A percentile compares a stretch with the other conserved stretches of the same genome.
These are phyloP conservation scores for Peronospora tabacina DNA, from an alignment of 352 stramenopile genomes.

Conservation along the genomic window DNA sequence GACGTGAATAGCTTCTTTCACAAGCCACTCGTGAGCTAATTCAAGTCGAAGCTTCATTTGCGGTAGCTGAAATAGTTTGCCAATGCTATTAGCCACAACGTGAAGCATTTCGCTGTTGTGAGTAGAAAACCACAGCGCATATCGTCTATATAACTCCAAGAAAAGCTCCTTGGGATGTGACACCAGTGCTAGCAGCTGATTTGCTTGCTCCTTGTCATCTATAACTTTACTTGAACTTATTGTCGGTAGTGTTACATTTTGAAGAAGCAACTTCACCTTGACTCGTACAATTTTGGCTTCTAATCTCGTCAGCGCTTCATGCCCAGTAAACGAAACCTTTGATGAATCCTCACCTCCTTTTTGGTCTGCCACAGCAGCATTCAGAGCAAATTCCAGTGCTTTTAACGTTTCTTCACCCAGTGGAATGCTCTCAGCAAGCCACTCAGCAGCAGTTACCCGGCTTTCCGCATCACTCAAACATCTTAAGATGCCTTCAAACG, in stretches of 20 bases:
- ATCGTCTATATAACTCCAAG: constrained; percentile 38
- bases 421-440: constrained; percentile 43
- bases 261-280: constrained; percentile 35
- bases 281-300: constrained; percentile 35
- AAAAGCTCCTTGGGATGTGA: constrained; percentile 34
- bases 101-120: constrained; percentile 25
- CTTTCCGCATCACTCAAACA: constrained; percentile 35
- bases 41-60: constrained; percentile 29
- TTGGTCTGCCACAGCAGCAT: constrained; percentile 9
- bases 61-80: constrained; percentile 22
- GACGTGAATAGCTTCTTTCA: constrained; percentile 30
- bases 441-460: constrained; percentile 43
- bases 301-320: constrained; percentile 27
- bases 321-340: constrained; percentile 33
- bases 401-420: constrained; percentile 35
- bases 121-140: constrained; percentile 29
- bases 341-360: constrained; percentile 3
- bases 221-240: constrained; percentile 10
- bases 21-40: constrained; percentile 44
- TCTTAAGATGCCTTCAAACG: constrained; percentile 28
- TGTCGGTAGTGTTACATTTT: constrained; percentile 15
- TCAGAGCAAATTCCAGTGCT: constrained; percentile 39
- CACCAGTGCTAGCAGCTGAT: constrained; percentile 29
- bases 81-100: constrained; percentile 26
- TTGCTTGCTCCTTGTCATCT: constrained; percentile 13